phyloP scores from a whole-genome alignment of 2,329 filamentous ascomycete species.

The Pochonia chlamydosporia region DNA sequence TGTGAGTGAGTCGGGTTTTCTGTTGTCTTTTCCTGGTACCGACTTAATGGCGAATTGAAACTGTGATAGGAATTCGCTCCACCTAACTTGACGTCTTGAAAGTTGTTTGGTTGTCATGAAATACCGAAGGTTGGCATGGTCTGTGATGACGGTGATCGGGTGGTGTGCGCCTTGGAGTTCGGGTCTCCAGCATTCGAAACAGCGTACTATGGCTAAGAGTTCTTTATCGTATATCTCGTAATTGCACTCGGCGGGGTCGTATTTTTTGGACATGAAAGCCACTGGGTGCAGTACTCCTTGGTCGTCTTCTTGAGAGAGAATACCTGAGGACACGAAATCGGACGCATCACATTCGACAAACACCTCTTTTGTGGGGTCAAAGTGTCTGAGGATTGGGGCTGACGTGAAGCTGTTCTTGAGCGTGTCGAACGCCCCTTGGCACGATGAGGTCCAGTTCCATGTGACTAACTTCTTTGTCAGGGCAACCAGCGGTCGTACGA shows the following conservation, averaged over 20 bases:
- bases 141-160: background rate
- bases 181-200: background rate
- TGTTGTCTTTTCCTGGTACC: background rate
- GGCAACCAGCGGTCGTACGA: background rate
- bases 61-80: background rate
- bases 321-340: no score
- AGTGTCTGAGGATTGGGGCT: no score
- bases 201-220: background rate
- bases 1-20: background rate
- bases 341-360: no score
- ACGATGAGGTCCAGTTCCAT: background rate
- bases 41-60: background rate
- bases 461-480: conserved; percentile 1
- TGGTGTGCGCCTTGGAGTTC: background rate
- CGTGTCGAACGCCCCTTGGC: background rate
- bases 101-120: background rate
- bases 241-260: background rate
- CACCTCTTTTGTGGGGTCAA: no score
- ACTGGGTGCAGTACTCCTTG: background rate
- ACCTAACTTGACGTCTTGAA: background rate
- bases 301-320: background rate
- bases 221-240: conserved; percentile 4
- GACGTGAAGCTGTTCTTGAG: background rate
- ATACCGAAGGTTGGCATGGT: background rate
- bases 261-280: background rate